Conservation (phyloP, 805 yeast species). For the Yarrowia bubula region DNA sequence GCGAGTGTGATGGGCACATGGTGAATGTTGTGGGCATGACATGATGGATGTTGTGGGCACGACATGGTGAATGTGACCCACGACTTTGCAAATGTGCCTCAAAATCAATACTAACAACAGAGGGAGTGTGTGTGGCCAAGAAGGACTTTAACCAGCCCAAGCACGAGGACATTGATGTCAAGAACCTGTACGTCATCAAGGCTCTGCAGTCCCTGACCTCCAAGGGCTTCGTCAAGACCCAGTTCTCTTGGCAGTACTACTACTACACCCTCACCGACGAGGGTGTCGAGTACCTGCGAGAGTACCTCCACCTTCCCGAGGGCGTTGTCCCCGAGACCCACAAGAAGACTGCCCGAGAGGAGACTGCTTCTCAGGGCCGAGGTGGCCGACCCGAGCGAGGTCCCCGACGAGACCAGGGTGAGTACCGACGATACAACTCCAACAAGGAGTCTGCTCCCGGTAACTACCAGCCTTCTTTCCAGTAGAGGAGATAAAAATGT, state of each 20-base stretch:
- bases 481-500: slow-evolving; percentile 29
- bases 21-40: background rate
- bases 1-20: too few relatives aligned
- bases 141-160: slow-evolving; percentile 96
- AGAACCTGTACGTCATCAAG: slow-evolving; percentile 95
- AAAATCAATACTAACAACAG: slow-evolving; percentile 33
- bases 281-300: slow-evolving; percentile 98
- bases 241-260: slow-evolving; percentile 99
- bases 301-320: slow-evolving; percentile 97
- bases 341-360: slow-evolving; percentile 91
- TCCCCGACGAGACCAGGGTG: slow-evolving; percentile 56
- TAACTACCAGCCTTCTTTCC: slow-evolving; percentile 42
- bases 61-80: background rate
- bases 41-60: background rate
- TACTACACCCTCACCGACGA: slow-evolving; percentile 99
- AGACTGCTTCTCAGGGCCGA: slow-evolving; percentile 44
- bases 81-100: too few relatives aligned
- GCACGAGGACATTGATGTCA: slow-evolving; percentile 98
- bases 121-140: slow-evolving; percentile 99
- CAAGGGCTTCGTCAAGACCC: slow-evolving; percentile 98
- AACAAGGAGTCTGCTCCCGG: slow-evolving; percentile 43
- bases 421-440: slow-evolving; percentile 64
- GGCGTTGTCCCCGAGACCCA: slow-evolving; percentile 98
- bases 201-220: slow-evolving; percentile 99
- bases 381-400: slow-evolving; percentile 43